These are phyloP conservation scores for Vachellia pachyceras DNA, from an alignment of 306 rosid genomes.

Conservation along the genomic window DNA sequence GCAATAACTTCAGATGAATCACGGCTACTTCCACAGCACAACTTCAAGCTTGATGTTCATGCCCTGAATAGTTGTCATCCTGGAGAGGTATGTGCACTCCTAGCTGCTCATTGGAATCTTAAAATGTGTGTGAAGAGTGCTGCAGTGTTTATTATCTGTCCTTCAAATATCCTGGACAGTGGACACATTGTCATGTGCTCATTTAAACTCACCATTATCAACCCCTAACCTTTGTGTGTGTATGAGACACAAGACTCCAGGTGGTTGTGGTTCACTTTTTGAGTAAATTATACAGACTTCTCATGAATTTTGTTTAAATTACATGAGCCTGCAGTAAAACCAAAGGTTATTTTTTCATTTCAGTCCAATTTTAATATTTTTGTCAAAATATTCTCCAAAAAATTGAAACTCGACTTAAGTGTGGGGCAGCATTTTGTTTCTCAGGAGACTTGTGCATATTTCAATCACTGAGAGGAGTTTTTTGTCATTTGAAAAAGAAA, in stretches of 20 bases:
- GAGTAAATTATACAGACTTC: neutral
- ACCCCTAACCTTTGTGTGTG: constrained; percentile 15
- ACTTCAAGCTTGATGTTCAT: constrained; percentile 96
- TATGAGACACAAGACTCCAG: neutral
- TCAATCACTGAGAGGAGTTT: neutral
- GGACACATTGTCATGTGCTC: neutral
- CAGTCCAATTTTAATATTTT: neutral
- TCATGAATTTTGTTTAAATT: neutral
- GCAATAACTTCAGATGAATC: constrained; percentile 85
- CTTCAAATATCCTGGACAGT: neutral
- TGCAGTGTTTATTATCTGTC: constrained; percentile 8
- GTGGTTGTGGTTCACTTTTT: neutral
- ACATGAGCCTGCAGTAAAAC: neutral
- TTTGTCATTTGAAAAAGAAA: neutral
- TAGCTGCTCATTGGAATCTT: constrained; percentile 30
- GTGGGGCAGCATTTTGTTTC: neutral
- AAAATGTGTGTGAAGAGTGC: constrained; percentile 20
- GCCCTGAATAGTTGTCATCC: constrained; percentile 86
- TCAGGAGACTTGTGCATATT: neutral
- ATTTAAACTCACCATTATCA: constrained; percentile 30
- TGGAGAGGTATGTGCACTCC: constrained; percentile 73
- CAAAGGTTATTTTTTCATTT: neutral
- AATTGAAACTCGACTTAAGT: neutral
- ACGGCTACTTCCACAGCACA: constrained; percentile 88
- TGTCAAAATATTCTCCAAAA: neutral